A percentile compares a stretch with the other conserved stretches of the same genome.
Evolutionary conservation across 2,329 filamentous ascomycete species (phyloP).

Genomic region (Lachnellula arida): DNA sequence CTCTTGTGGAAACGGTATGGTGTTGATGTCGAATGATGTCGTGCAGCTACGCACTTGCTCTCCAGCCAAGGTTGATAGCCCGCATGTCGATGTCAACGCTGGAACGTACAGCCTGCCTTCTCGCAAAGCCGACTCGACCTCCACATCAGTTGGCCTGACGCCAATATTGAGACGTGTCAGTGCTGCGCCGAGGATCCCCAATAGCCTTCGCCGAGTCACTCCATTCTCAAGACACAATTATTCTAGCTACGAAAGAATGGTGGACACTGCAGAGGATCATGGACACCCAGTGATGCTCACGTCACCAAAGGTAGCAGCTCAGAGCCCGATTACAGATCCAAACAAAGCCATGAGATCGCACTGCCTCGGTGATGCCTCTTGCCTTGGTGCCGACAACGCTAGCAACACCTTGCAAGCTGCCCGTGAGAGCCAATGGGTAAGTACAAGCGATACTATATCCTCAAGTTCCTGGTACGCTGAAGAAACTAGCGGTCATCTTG

Average conservation of each 20-base stretch:
- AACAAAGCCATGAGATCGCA: too few relatives aligned
- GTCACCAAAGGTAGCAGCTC: not conserved
- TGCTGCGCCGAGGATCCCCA: slow-evolving; percentile 9
- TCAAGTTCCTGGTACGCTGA: slow-evolving; percentile 7
- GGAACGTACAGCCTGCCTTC: slow-evolving; percentile 11
- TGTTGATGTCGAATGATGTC: slow-evolving; percentile 7
- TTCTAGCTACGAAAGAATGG: slow-evolving; percentile 7
- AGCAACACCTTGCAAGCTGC: not conserved
- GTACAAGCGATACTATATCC: slow-evolving; percentile 11
- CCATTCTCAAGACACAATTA: slow-evolving; percentile 11
- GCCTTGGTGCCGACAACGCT: not conserved
- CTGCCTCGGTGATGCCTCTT: too few relatives aligned
- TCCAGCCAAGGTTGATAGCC: slow-evolving; percentile 1
- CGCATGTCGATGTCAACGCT: not conserved
- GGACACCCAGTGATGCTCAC: not conserved
- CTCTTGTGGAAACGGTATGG: not conserved
- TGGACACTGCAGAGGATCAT: not conserved
- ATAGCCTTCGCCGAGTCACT: slow-evolving; percentile 11
- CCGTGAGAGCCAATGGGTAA: not conserved
- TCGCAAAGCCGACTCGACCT: slow-evolving; percentile 2
- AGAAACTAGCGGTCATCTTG: not conserved
- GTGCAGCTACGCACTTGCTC: slow-evolving; percentile 1
- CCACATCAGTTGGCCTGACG: not conserved
- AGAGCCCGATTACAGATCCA: too few relatives aligned
- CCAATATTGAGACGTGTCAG: slow-evolving; percentile 8